Evolutionary conservation across 2,329 filamentous ascomycete genomes (phyloP).

Genomic region (Penicillium sp.): DNA sequence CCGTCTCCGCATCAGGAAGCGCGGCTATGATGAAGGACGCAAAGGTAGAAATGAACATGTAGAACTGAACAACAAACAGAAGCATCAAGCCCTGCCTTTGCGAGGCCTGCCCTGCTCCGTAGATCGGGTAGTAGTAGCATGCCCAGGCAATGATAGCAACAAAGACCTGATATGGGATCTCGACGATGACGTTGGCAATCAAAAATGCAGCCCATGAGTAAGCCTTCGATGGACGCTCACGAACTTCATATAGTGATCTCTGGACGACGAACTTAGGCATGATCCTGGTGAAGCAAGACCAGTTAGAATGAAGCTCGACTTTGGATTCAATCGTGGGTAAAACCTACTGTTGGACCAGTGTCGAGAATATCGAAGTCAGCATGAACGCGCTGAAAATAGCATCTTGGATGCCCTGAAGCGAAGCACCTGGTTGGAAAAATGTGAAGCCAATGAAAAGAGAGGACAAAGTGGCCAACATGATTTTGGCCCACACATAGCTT

Average conservation of each 20-base stretch:
- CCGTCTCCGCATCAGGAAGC: slow-evolving; percentile 73
- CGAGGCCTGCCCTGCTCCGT: slow-evolving; percentile 59
- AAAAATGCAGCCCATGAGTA: slow-evolving; percentile 88
- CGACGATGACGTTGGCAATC: slow-evolving; percentile 78
- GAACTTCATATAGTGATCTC: slow-evolving; percentile 78
- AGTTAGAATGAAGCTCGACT: slow-evolving; percentile 53
- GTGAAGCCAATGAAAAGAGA: slow-evolving; percentile 80
- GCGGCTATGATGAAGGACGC: slow-evolving; percentile 75
- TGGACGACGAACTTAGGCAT: slow-evolving; percentile 87
- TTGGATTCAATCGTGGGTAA: slow-evolving; percentile 5
- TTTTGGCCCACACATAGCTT: slow-evolving; percentile 82
- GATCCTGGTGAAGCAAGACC: slow-evolving; percentile 23
- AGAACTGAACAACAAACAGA: slow-evolving; percentile 72
- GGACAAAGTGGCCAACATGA: slow-evolving; percentile 62
- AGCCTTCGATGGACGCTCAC: slow-evolving; percentile 79
- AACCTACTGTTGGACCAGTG: slow-evolving; percentile 54
- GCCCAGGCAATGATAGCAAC: slow-evolving; percentile 75
- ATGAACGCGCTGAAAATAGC: slow-evolving; percentile 87
- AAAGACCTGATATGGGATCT: slow-evolving; percentile 80
- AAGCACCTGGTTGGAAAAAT: slow-evolving; percentile 72
- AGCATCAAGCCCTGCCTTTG: slow-evolving; percentile 79
- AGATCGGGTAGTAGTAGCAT: slow-evolving; percentile 82
- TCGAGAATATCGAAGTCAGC: slow-evolving; percentile 60
- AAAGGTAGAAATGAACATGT: slow-evolving; percentile 81
- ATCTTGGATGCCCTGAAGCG: slow-evolving; percentile 78